These are phyloP conservation scores for Fusarium guadeloupense DNA, from an alignment of 2,329 filamentous ascomycete species.

Conservation along the genomic window DNA sequence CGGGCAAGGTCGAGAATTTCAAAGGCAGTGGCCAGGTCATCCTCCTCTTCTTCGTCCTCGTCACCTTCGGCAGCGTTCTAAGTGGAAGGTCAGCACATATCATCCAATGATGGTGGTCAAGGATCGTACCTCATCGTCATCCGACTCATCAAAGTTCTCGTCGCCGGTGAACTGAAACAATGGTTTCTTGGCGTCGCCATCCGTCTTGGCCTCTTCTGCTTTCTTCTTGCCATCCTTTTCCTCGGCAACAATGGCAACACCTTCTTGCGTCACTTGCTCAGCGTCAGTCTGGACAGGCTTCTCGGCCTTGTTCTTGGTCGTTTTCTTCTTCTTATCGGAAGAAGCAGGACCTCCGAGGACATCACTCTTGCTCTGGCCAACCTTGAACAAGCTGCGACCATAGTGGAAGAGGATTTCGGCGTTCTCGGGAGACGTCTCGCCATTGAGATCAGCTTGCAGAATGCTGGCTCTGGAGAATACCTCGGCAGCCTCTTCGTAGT, in stretches of 20 bases:
- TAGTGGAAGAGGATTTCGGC: conserved; percentile 95
- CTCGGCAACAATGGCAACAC: conserved; percentile 55
- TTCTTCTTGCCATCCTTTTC: conserved; percentile 55
- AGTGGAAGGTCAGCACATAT: conserved; percentile 13
- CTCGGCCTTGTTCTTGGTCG: conserved; percentile 48
- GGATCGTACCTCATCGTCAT: conserved; percentile 68
- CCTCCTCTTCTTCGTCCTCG: conserved; percentile 69
- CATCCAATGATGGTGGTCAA: not conserved
- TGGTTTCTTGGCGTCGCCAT: conserved; percentile 67
- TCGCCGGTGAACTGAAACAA: conserved; percentile 94
- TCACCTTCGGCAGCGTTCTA: conserved; percentile 51
- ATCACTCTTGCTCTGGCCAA: conserved; percentile 93
- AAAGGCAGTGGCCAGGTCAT: conserved; percentile 82
- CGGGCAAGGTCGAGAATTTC: conserved; percentile 85
- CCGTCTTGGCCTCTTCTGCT: conserved; percentile 52
- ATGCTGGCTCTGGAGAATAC: conserved; percentile 89
- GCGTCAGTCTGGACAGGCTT: conserved; percentile 53
- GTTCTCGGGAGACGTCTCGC: conserved; percentile 89
- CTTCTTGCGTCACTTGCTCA: conserved; percentile 58
- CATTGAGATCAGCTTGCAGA: conserved; percentile 89
- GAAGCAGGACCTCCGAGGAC: conserved; percentile 85
- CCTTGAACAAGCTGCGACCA: conserved; percentile 91
- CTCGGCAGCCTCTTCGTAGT: conserved; percentile 86
- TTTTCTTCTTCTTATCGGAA: conserved; percentile 58
- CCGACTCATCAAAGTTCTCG: conserved; percentile 88